Evolutionary conservation across 1,284 basidiomycete genomes (phyloP), one percentile per base, ranked within the genome.

Genomic region (Xerocomus nothofagi): DNA sequence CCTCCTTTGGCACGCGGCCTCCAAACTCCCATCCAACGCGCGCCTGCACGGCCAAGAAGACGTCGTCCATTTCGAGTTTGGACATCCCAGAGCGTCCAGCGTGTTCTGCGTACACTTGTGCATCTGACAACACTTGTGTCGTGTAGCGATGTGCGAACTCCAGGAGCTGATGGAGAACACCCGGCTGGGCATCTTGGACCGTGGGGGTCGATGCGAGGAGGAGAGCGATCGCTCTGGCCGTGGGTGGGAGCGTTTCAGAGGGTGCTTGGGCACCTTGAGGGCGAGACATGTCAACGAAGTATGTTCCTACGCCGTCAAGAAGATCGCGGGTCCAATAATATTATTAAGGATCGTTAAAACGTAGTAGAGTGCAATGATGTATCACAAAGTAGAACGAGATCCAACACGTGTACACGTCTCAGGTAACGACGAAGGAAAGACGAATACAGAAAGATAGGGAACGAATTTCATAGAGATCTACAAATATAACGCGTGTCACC

Each of bases 111-210:
- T 98, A 96, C 21, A 94, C 84, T 53, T 91, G 84, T 11, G 95
- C 93, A 66, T 96, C 92, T 7, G 86, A 86, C 37, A 99, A 74
- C 14, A 98, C 88, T 57, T 98, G 94, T 24, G 88, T 80, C 0
- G 94, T 94, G 71, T 99, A 99, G 71, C 96, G 80, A 68, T 98
- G 88, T 0, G 96, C 86, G 67, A 99, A 98, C 71, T 99, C 96
- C 48, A 98, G 82, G 5, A 99, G 81, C 67, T 98, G 95, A 60
- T 96, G 89, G 2, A 99, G 79, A 3, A 98, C 96, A 3, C 88
- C 88, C 6, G 95, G 94, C 60, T 98, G 94, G 6, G 90, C 86
- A 71, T 98, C 95, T 55, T 93, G 86, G 0, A 98, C 87, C 5
- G 86, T 80, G 4, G 96, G 94, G n/a, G 93, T 93, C 0, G 93